Percentiles rank a stretch among this genome's conserved stretches.
These are phyloP conservation scores for Elsinoe batatas DNA, from an alignment of 2,329 filamentous ascomycete species.

Conservation along the genomic window DNA sequence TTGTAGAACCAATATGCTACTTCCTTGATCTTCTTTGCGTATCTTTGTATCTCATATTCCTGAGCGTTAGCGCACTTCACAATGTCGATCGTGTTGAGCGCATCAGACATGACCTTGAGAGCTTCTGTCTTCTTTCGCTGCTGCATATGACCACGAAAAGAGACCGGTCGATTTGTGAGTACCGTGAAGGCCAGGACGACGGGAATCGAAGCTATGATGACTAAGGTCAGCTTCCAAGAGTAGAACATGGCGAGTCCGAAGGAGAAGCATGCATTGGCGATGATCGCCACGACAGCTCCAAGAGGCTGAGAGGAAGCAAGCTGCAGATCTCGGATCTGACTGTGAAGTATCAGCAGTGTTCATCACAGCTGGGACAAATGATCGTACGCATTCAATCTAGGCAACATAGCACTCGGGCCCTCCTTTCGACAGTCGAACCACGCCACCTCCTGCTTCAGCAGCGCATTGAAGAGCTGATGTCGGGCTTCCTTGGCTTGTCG, in stretches of 20 bases:
- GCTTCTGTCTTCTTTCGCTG: slow-evolving; percentile 57
- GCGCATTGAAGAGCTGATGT: slow-evolving; percentile 52
- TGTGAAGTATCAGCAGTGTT: slow-evolving; percentile 31
- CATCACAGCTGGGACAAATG: background rate
- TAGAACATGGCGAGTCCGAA: slow-evolving; percentile 64
- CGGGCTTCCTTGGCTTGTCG: slow-evolving; percentile 61
- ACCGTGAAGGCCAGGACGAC: slow-evolving; percentile 45
- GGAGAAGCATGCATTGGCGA: slow-evolving; percentile 55
- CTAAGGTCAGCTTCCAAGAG: slow-evolving; percentile 75
- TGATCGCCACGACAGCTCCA: slow-evolving; percentile 56
- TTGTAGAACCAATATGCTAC: slow-evolving; percentile 55
- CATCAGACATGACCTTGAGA: slow-evolving; percentile 60
- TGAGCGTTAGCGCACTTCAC: slow-evolving; percentile 81
- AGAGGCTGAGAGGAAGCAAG: slow-evolving; percentile 69
- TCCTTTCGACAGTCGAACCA: slow-evolving; percentile 73
- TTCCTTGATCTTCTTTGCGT: slow-evolving; percentile 45
- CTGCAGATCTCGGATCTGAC: slow-evolving; percentile 74
- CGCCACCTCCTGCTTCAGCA: slow-evolving; percentile 63
- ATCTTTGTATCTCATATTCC: slow-evolving; percentile 57
- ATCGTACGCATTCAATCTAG: slow-evolving; percentile 62
- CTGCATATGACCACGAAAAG: slow-evolving; percentile 54
- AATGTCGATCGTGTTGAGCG: slow-evolving; percentile 65
- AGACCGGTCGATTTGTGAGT: slow-evolving; percentile 31
- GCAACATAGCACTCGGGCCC: slow-evolving; percentile 62
- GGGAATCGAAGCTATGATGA: slow-evolving; percentile 65